Percentiles rank a stretch among this genome's conserved stretches.
Evolutionary conservation across 2,329 filamentous ascomycete species (phyloP).

Genomic region (Aureobasidium sp.): DNA sequence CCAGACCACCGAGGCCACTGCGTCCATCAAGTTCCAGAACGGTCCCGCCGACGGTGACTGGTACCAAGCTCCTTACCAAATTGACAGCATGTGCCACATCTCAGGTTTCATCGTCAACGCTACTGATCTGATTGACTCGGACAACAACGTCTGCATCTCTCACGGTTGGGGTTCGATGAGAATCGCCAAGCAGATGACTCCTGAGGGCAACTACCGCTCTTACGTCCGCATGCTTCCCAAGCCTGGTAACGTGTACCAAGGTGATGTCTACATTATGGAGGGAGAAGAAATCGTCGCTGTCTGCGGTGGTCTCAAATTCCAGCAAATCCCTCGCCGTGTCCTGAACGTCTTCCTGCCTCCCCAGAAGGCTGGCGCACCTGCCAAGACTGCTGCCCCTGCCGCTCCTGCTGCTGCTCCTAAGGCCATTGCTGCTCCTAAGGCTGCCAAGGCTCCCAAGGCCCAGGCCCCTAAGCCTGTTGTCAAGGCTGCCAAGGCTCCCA

Average conservation of each 20-base stretch:
- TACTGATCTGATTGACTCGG: constrained; percentile 50
- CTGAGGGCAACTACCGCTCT: constrained; percentile 47
- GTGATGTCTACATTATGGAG: constrained; percentile 54
- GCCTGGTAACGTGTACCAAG: constrained; percentile 47
- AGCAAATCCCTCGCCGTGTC: constrained; percentile 56
- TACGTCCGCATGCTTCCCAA: constrained; percentile 55
- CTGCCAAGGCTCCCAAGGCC: constrained; percentile 25
- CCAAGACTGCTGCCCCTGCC: constrained; percentile 29
- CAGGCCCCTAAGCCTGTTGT: constrained; percentile 25
- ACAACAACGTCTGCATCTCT: constrained; percentile 53
- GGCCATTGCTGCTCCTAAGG: constrained; percentile 23
- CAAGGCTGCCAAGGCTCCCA: constrained; percentile 32
- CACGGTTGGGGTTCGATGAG: constrained; percentile 55
- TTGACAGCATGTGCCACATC: constrained; percentile 50
- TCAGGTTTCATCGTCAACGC: constrained; percentile 55
- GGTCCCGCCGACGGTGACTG: constrained; percentile 47
- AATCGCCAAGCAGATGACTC: constrained; percentile 44
- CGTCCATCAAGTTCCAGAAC: constrained; percentile 46
- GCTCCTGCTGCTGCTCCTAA: constrained; percentile 32
- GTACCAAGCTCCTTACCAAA: constrained; percentile 52
- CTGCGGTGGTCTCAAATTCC: constrained; percentile 57
- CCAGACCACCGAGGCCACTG: constrained; percentile 48
- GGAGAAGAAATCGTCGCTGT: constrained; percentile 51
- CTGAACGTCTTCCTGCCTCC: constrained; percentile 61
- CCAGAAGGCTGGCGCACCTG: constrained; percentile 33